Evolutionary conservation across 331 rosid species (phyloP).

Genomic region (Rosa hybrid): DNA sequence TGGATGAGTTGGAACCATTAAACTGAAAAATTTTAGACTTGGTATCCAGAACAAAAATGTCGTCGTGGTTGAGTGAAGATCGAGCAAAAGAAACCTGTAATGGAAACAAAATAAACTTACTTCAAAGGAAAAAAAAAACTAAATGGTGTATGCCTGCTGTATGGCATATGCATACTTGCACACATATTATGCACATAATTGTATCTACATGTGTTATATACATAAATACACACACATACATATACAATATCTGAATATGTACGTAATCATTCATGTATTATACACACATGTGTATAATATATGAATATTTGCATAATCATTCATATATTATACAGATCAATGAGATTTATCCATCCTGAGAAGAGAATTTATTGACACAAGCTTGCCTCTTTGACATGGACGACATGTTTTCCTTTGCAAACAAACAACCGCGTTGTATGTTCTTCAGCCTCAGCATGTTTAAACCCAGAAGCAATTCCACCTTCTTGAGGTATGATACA

Average conservation of each 20-base stretch:
- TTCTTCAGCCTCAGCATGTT: conserved; percentile 90
- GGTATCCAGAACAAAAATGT: conserved; percentile 89
- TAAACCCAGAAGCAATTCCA: conserved; percentile 92
- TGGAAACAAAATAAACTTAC: conserved; percentile 31
- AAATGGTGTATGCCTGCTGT: background rate
- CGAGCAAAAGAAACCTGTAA: conserved; percentile 87
- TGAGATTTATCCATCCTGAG: conserved; percentile 32
- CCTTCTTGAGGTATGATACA: conserved; percentile 98
- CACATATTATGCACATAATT: conserved; percentile 1
- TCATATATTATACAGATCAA: conserved; percentile 3
- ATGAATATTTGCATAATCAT: background rate
- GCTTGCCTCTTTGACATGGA: conserved; percentile 96
- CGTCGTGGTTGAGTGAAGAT: conserved; percentile 92
- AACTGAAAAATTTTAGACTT: conserved; percentile 93
- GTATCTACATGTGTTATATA: background rate
- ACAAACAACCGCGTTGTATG: conserved; percentile 68
- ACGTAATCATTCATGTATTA: background rate
- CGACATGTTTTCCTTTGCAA: conserved; percentile 96
- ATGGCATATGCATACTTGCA: background rate
- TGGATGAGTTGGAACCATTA: conserved; percentile 88
- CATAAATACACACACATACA: background rate
- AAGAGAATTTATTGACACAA: conserved; percentile 23
- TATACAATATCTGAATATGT: background rate
- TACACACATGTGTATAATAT: conserved; percentile 4
- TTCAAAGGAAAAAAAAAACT: conserved; percentile 14